Evolutionary conservation across 371 early-diverging fungal genomes (phyloP), one percentile per base, ranked within the genome.

Genomic region (Mucor irregularis): DNA sequence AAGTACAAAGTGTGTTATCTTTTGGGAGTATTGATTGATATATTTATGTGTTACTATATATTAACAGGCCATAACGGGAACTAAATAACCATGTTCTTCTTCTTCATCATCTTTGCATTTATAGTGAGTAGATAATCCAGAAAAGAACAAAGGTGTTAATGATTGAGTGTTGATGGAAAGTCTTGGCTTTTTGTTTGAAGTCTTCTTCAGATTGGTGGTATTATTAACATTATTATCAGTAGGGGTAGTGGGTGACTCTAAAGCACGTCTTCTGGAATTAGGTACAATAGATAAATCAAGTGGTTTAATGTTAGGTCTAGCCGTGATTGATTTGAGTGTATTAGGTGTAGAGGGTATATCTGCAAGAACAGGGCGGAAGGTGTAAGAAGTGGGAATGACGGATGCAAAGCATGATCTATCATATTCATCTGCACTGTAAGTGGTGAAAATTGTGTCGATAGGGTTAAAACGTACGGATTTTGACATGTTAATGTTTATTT

Each of bases 111-210:
- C 50, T 29, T 60, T 60, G 22, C 39, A 65, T 49, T 64, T 64
- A 33, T 71, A 71, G 34, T 71, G 60, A 13, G 71, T 71, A 7
- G 71, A 63, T 19, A 71, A 38, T 17, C 46, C 58, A 45, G 71
- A 59, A 52, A 71, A 71, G 46, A 66, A 66, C 26, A 64, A 25
- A 30, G 71, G 67, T 2, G 56, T 45, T 14, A 64, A 38, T n/a
- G 61, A 53, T 45, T 63, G 53, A 16, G 71, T 71, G 35, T 71
- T 61, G 25, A 71, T 66, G 14, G 61, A 51, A 14, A 71, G 29
- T 25, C 58, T 62, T 33, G 69, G 69, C 24, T 51, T 66, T 45
- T 61, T 61, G 34, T 31, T 43, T 6, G 24, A 24, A 11, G 46
- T 56, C 42, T 56, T 58, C n/a, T 43, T 38, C 6, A 30, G 2